Base-by-base conservation (phyloP, 2,329 filamentous ascomycete species). In the Domatiomyces globalis region DNA sequence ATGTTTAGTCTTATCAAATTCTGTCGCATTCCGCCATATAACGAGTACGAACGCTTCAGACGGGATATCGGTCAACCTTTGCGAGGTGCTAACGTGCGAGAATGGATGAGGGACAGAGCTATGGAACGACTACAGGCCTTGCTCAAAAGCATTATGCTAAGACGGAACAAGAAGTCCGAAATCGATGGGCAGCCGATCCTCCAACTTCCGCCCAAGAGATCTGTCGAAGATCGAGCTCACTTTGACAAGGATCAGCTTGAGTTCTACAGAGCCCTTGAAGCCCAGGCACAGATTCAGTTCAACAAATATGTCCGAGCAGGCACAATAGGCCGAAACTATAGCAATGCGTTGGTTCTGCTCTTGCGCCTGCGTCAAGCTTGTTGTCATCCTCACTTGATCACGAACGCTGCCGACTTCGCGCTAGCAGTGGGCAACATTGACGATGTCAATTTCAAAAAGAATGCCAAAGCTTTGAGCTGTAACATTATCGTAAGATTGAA, bases 121-220 rank as follows among this genome's bases (percentile, higher is more conserved):
- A 87, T 94, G 81, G 69, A 69, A 49, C 79, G 81, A 58, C 69
- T 95, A 4, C 86, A 87, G 53, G 79, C 80, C 5, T 67, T 95
- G 4, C 76, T 94, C 39, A 87, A 86, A 61, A 84, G 85, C 1
- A 80, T 89, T 46, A 82, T 94, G 69, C 74, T 95, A 48, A 83
- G 88, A 25, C 83, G 89, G 18, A 89, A 83, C 51, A 95, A 95
- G 67, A 75, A 78, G 33, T 87, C 87, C 0, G 70, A 77, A 56
- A 82, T 94, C 50, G 83, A 95, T 63, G 88, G 87, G 6, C 77
- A 85, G 59, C 85, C 85, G 0, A 86, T 90, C 51, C 71, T 89
- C 45, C 70, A 72, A 15, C 71, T 90, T 6, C 84, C 84, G 0
- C 72, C 77, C 7, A 84, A 87, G 62, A 75, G 73, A 1, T 80